Evolutionary conservation across 2,329 filamentous ascomycete species (phyloP).

Genomic region (Ilyonectria sp.): DNA sequence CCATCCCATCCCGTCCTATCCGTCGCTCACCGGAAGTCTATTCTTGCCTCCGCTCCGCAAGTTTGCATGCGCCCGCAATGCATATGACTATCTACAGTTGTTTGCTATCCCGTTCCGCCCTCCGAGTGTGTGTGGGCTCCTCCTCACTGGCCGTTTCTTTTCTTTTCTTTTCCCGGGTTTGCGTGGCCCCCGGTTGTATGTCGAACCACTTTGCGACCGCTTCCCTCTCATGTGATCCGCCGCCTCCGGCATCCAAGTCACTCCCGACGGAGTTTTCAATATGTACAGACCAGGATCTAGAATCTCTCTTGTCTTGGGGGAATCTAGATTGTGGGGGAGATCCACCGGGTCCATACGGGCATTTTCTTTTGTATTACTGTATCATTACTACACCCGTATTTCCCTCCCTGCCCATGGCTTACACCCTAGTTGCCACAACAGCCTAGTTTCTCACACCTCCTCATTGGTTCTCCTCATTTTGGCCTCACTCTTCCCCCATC

Average conservation of each 20-base stretch:
- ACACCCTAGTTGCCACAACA: constrained; percentile 1
- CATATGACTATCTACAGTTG: constrained; percentile 1
- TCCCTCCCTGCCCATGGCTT: constrained; percentile 25
- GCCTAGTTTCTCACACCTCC: constrained; percentile 33
- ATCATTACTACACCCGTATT: constrained; percentile 12
- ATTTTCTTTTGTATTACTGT: constrained; percentile 23
- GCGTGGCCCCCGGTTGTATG: constrained; percentile 5
- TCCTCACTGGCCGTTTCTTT: not conserved
- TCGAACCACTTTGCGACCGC: constrained; percentile 21
- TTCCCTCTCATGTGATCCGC: constrained; percentile 28
- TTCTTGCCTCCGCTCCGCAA: constrained; percentile 3
- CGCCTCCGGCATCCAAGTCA: constrained; percentile 16
- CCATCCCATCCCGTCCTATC: not conserved
- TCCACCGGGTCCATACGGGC: constrained; percentile 24
- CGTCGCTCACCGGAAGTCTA: not conserved
- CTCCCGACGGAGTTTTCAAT: constrained; percentile 2
- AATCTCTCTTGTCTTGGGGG: constrained; percentile 12
- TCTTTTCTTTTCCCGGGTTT: constrained; percentile 25
- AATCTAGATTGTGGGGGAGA: constrained; percentile 43
- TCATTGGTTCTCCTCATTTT: constrained; percentile 25
- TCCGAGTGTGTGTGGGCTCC: not conserved
- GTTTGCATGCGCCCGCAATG: constrained; percentile 25
- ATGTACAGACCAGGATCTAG: constrained; percentile 1
- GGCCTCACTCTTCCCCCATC: constrained; percentile 3
- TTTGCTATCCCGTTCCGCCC: not conserved